A percentile compares a stretch with the other conserved stretches of the same genome.
Evolutionary conservation across 345 rosid species (phyloP).

Genomic region (Pugionium cornutum): DNA sequence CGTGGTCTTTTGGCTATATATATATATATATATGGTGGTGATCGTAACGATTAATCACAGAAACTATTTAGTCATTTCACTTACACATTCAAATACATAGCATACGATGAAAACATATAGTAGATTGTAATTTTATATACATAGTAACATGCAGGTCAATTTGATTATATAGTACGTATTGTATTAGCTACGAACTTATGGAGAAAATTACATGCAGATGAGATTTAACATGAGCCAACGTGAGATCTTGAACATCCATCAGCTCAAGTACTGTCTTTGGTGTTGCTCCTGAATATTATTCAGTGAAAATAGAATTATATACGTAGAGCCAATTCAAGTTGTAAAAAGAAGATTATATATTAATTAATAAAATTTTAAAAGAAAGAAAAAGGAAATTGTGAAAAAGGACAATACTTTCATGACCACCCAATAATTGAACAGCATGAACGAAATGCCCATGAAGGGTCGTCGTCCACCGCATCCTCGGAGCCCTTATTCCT

Average conservation of each 20-base stretch:
- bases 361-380: neutral
- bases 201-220: slow-evolving; percentile 73
- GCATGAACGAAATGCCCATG: slow-evolving; percentile 98
- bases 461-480: slow-evolving; percentile 96
- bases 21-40: neutral
- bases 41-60: slow-evolving; percentile 21
- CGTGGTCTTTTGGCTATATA: too few species aligned
- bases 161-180: neutral
- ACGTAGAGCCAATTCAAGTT: slow-evolving; percentile 2
- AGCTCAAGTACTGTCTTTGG: slow-evolving; percentile 97
- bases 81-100: slow-evolving; percentile 7
- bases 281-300: slow-evolving; percentile 67
- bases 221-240: slow-evolving; percentile 35
- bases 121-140: neutral
- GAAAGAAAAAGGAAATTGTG: slow-evolving; percentile 12
- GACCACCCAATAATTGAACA: slow-evolving; percentile 97
- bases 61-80: slow-evolving; percentile 15
- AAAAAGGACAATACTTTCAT: slow-evolving; percentile 68
- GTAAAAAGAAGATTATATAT: slow-evolving; percentile 3
- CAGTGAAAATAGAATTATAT: slow-evolving; percentile 11
- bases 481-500: slow-evolving; percentile 78
- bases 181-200: neutral
- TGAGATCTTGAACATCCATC: slow-evolving; percentile 98
- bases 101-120: neutral
- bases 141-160: neutral